Base-by-base conservation (phyloP, 2,329 filamentous ascomycete genomes). In the Colletotrichum karsti region DNA sequence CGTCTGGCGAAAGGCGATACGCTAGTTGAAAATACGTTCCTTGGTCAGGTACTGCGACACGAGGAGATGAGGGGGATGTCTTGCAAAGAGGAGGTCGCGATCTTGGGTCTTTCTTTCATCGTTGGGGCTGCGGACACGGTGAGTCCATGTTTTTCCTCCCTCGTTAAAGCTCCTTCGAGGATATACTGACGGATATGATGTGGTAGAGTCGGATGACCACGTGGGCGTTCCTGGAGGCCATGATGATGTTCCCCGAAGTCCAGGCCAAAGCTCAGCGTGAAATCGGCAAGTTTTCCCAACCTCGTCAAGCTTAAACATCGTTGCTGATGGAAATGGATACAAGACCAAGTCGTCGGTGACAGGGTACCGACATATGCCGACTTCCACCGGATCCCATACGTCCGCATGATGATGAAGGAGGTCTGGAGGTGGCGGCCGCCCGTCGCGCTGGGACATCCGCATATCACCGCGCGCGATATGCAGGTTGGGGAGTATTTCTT, bases 321-420 rank as follows among this genome's bases (percentile, higher is more conserved):
- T n/a, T n/a, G n/a, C n/a, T n/a, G n/a, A n/a, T n/a, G n/a, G n/a
- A n/a, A n/a, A n/a, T n/a, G 28, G 7, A 48, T n/a, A 4, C 3
- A 3, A 59, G 41, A 59, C 20, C 55, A 28, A 35, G 55, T 37
- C 3, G 41, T 59, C 0, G 55, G 41, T 8, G 55, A 59, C 28
- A 59, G 55, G 41, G 2, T 59, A 2, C 60, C 60, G 2, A 10
- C n/a, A 4, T 48, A 56, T 3, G 30, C 44, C 4, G 50, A 63
- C 3, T 20, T 35, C 15, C 20, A 20, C 4, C 30, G 39, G 9
- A 39, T 56, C 1, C 50, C 50, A 1, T 63, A 56, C 50, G 5
- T 56, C 7, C 28, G 50, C 7, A 63, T 63, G 60, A 39, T 56
- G 28, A 46, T 63, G 50, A 56, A 63, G 60, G 60, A 63, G 22